Percentiles rank a stretch among this genome's conserved stretches.
Evolutionary conservation across 2,329 filamentous ascomycete species (phyloP).

Genomic region (Hypoxylon sp.): DNA sequence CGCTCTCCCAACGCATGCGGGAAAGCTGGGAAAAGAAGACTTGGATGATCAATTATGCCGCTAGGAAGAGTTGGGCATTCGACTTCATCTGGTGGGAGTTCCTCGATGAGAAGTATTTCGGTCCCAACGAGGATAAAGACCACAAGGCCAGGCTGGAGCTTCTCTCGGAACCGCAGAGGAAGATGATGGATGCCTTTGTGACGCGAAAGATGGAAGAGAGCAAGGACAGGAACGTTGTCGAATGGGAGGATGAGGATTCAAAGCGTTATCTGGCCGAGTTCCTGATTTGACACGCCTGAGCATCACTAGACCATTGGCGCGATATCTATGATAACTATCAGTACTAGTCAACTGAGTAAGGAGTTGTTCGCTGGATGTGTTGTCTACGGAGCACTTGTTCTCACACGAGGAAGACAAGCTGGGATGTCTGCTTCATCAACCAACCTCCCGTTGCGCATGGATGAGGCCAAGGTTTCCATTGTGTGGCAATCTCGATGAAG

Average conservation of each 20-base stretch:
- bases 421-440: no score
- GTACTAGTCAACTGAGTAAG: no score
- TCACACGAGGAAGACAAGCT: no score
- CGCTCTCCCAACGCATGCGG: conserved; percentile 53
- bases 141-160: conserved; percentile 1
- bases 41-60: conserved; percentile 54
- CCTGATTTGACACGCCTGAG: conserved; percentile 3
- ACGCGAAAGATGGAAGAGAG: conserved; percentile 1
- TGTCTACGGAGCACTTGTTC: no score
- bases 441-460: no score
- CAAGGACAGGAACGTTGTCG: neutral
- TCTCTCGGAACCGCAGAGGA: conserved; percentile 11
- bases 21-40: conserved; percentile 53
- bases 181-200: neutral
- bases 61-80: conserved; percentile 55
- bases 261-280: neutral
- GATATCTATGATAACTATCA: no score
- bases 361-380: no score
- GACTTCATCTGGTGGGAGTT: conserved; percentile 55
- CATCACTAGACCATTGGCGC: no score
- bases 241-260: conserved; percentile 2
- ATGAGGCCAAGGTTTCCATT: no score
- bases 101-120: conserved; percentile 54
- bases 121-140: conserved; percentile 31
- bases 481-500: no score